Evolutionary conservation across 2,329 filamentous ascomycete species (phyloP), one percentile per base, ranked within the genome.

Genomic region (Talaromyces sp.): DNA sequence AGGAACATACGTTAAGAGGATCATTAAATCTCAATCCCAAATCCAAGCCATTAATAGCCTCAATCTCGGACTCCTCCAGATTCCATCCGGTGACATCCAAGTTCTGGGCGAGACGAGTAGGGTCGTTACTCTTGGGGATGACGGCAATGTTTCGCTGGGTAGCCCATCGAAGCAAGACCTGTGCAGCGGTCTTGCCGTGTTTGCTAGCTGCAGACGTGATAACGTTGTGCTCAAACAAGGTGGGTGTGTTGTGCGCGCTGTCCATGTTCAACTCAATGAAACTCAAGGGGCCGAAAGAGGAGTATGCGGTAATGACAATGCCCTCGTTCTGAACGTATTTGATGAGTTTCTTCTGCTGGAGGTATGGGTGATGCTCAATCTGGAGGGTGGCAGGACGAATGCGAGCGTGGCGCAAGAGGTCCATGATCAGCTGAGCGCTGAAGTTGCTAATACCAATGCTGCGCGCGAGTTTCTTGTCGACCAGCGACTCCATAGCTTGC

Each of bases 341-440:
- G 72, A 95, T 77, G 61, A 96, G 85, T 62, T 87, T 84, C 66
- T 82, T 78, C 83, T 96, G 92, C 67, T 90, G 89, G 66, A 94
- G 86, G 84, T 93, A 95, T 31, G 92, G 92, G 84, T 96, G 92
- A 82, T 94, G 91, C 83, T 96, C 92, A 78, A 96, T 89, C 83
- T 96, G 92, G 67, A 95, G 88, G 47, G 90, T 88, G 45, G 91
- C 89, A 9, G 91, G 90, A 52, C 83, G 83, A 78, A 92, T 86
- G 72, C 85, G 87, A 68, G 90, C 90, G 79, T 93, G 92, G 72
- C 90, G 87, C 74, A 94, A 84, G 70, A 93, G 82, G 78, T 95
- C 91, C 78, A 93, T 89, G 73, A 96, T 79, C 68, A 92, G 82
- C 78, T 90, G 86, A 56, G 85, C 86, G 79, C 90, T 89, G 86